Evolutionary conservation across 164 flowering plant species (phyloP), one percentile per base, ranked within the genome.

Genomic region (Kalanchoe fedtschenkoi): DNA sequence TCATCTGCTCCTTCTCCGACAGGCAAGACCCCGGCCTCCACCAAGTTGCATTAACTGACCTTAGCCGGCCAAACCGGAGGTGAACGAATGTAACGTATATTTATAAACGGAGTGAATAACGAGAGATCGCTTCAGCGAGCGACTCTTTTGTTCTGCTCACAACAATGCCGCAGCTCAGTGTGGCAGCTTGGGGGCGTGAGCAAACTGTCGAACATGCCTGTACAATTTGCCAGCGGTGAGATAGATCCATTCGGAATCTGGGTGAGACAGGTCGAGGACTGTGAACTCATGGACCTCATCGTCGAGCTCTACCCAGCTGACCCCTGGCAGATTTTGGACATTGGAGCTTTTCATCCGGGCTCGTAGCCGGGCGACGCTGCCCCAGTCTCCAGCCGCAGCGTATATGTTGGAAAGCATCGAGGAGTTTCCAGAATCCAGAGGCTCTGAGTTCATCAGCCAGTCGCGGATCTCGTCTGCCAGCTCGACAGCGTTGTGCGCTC

Each of bases 381-480:
- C 66, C 97, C 96, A 88, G 46, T 84, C 79, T 17, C 89, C 85
- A 4, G 77, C 75, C 14, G 84, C 76, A 33, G 96, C 88, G 74
- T 75, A 82, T 46, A 91, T 81, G 67, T 83, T 87, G 38, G 96
- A 83, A 70, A 88, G 37, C 67, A 79, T 65, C 2, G 86, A 76
- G 47, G 67, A 79, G 26, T 76, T 83, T 41, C 91, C 87, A 1
- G 78, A 71, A 71, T 87, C 73, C 6, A 74, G 68, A 8, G 77
- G 77, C 24, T 78, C 83, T 44, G 78, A 62, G 61, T 78, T 72
- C 35, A 71, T 67, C 38, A 87, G 68, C 22, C 59, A 78, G 55
- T 79, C 66, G 44, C 71, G 65, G 53, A 80, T 81, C 44, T 79
- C 79, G 61, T 80, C 76, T 22, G 93, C 93, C 55, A 84, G 73